Conservation (phyloP, 1,284 basidiomycete genomes). For the Moniliella sp. region DNA sequence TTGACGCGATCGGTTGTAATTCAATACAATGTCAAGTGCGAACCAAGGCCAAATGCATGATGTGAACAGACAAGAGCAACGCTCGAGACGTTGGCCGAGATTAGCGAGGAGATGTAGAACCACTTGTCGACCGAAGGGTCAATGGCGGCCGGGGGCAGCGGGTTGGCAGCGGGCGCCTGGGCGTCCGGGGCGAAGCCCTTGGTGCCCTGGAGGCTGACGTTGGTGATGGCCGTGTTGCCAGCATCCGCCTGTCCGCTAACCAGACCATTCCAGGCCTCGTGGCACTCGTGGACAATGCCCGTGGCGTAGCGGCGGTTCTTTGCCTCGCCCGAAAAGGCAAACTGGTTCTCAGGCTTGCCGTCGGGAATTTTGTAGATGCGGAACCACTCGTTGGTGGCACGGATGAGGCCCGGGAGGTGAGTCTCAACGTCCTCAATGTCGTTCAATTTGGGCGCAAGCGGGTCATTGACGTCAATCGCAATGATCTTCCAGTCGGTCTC, state of each 20-base stretch:
- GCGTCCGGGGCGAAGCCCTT: constrained; percentile 45
- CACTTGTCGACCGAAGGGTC: constrained; percentile 33
- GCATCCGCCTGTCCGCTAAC: constrained; percentile 47
- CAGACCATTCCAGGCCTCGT: constrained; percentile 94
- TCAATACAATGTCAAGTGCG: too few species aligned
- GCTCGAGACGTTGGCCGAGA: too few species aligned
- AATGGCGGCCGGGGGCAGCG: constrained; percentile 28
- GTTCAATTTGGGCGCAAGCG: constrained; percentile 83
- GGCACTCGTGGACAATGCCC: constrained; percentile 93
- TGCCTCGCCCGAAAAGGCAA: constrained; percentile 96
- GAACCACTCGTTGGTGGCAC: constrained; percentile 59
- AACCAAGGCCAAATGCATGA: too few species aligned
- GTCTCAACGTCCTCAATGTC: constrained; percentile 98
- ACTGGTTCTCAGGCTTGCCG: constrained; percentile 97
- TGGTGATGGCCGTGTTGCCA: constrained; percentile 31
- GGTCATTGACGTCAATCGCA: constrained; percentile 87
- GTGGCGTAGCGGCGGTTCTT: constrained; percentile 93
- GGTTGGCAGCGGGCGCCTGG: constrained; percentile 56
- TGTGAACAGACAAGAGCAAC: too few species aligned
- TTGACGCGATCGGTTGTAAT: too few species aligned
- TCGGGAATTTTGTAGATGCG: constrained; percentile 94
- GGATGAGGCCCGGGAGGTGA: constrained; percentile 67
- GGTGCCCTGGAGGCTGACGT: constrained; percentile 50
- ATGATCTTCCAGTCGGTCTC: constrained; percentile 31
- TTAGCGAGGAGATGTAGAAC: constrained; percentile 27